These are phyloP conservation scores for Xylaria sp. DNA, from an alignment of 2,329 filamentous ascomycete genomes.

Conservation along the genomic window DNA sequence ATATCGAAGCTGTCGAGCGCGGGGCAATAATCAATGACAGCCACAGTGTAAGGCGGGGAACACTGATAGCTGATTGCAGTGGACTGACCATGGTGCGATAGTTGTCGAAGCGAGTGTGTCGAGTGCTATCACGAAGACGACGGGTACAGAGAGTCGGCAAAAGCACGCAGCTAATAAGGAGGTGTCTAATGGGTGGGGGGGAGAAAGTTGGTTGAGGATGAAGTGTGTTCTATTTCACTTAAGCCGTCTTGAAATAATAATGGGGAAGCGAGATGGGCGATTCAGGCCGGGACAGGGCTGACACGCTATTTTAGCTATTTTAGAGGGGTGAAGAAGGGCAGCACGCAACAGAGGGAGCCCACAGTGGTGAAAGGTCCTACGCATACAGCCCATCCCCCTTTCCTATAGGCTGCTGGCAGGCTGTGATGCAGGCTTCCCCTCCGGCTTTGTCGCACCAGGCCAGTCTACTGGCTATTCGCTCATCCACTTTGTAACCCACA, in stretches of 20 bases:
- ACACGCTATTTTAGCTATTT: slow-evolving; percentile 26
- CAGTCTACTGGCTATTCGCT: not conserved
- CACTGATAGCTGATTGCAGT: not conserved
- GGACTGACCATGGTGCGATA: slow-evolving; percentile 36
- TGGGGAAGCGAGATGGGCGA: slow-evolving; percentile 6
- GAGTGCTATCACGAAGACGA: slow-evolving; percentile 14
- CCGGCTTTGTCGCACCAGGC: slow-evolving; percentile 13
- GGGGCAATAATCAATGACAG: slow-evolving; percentile 37
- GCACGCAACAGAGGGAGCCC: slow-evolving; percentile 7
- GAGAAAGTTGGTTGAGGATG: slow-evolving; percentile 22
- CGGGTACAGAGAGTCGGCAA: not conserved
- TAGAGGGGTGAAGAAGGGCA: slow-evolving; percentile 12
- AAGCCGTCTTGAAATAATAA: slow-evolving; percentile 29
- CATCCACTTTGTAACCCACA: slow-evolving; percentile 1
- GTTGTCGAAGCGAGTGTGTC: slow-evolving; percentile 26
- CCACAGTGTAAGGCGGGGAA: slow-evolving; percentile 39
- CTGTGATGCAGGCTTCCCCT: slow-evolving; percentile 10
- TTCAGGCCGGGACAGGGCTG: slow-evolving; percentile 32
- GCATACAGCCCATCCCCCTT: not conserved
- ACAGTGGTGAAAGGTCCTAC: slow-evolving; percentile 9
- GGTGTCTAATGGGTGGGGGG: slow-evolving; percentile 26
- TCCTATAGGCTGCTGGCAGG: slow-evolving; percentile 6
- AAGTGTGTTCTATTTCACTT: slow-evolving; percentile 25
- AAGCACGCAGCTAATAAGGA: slow-evolving; percentile 23
- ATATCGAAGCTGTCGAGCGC: slow-evolving; percentile 34